A percentile compares a stretch with the other conserved stretches of the same genome.
These are phyloP conservation scores for Blastobotrys illinoisensis DNA, from an alignment of 1,139 yeast genomes.

Conservation along the genomic window DNA sequence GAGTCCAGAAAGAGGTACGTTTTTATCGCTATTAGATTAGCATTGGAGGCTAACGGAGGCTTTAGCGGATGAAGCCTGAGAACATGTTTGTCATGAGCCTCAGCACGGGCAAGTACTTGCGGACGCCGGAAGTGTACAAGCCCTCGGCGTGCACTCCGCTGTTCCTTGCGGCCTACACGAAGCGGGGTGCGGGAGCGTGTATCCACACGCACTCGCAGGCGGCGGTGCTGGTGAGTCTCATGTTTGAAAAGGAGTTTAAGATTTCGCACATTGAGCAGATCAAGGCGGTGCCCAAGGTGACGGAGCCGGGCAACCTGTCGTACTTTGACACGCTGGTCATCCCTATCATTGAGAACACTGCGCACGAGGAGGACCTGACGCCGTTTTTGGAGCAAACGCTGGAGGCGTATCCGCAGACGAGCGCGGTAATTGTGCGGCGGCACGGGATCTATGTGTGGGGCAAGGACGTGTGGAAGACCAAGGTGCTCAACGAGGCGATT, in stretches of 20 bases:
- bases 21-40: neutral
- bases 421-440: conserved; percentile 85
- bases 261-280: conserved; percentile 86
- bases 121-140: conserved; percentile 61
- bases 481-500: conserved; percentile 85
- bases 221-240: conserved; percentile 75
- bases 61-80: conserved; percentile 65
- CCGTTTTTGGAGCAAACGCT: conserved; percentile 58
- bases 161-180: conserved; percentile 67
- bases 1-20: conserved; percentile 76
- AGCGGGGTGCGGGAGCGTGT: conserved; percentile 83
- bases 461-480: conserved; percentile 85
- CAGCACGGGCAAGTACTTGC: conserved; percentile 48
- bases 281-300: conserved; percentile 77
- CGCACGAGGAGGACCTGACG: conserved; percentile 82
- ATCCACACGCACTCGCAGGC: conserved; percentile 89
- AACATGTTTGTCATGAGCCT: conserved; percentile 76
- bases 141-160: conserved; percentile 94
- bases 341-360: conserved; percentile 88
- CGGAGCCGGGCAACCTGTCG: conserved; percentile 63
- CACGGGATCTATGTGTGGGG: conserved; percentile 98
- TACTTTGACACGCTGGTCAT: conserved; percentile 70
- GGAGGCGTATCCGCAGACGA: conserved; percentile 61
- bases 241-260: conserved; percentile 64
- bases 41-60: conserved; percentile 4